Evolutionary conservation across 192 early-diverging fungal species (phyloP).

Genomic region (Thamnidium elegans): DNA sequence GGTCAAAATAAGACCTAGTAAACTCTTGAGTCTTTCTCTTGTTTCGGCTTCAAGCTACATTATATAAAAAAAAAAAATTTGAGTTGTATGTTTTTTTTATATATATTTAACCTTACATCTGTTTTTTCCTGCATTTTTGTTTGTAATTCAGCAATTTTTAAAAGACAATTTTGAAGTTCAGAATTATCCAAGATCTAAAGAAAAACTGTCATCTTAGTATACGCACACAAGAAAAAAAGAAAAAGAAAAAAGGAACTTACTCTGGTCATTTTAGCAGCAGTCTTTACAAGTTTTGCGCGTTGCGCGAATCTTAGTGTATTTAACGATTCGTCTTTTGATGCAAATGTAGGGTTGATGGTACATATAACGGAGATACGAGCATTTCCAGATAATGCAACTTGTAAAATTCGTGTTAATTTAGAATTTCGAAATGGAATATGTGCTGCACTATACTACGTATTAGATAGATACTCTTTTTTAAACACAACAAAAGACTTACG

Average conservation of each 20-base stretch:
- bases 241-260: conserved; percentile 26
- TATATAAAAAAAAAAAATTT: neutral
- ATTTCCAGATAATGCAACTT: conserved; percentile 90
- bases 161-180: conserved; percentile 27
- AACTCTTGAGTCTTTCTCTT: conserved; percentile 11
- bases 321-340: conserved; percentile 81
- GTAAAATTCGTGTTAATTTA: conserved; percentile 93
- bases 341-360: conserved; percentile 78
- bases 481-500: conserved; percentile 21
- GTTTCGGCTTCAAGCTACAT: conserved; percentile 18
- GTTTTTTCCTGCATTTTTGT: conserved; percentile 28
- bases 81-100: neutral
- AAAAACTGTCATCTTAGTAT: neutral
- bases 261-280: conserved; percentile 78
- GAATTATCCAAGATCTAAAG: conserved; percentile 20
- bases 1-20: conserved; percentile 23
- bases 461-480: neutral
- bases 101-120: conserved; percentile 15
- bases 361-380: conserved; percentile 90
- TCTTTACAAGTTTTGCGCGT: conserved; percentile 83
- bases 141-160: conserved; percentile 27
- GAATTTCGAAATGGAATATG: conserved; percentile 98
- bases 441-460: conserved; percentile 23
- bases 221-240: neutral
- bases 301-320: conserved; percentile 95